Evolutionary conservation across 2,329 filamentous ascomycete species (phyloP).

Genomic region (Blumeria graminis): DNA sequence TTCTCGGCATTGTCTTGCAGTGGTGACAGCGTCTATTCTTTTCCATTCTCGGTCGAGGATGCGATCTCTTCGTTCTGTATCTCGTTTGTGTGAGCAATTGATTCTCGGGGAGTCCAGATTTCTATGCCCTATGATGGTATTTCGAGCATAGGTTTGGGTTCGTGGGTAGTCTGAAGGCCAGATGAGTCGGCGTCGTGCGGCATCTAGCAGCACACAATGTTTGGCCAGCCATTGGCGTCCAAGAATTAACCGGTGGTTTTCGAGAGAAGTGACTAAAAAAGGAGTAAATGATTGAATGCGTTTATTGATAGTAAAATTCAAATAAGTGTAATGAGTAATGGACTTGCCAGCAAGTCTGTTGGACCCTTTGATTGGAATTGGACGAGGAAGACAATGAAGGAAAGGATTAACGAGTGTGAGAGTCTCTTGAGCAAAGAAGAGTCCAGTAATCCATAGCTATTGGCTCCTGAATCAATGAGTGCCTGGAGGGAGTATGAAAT

Average conservation of each 20-base stretch:
- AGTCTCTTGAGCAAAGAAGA: neutral
- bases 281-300: neutral
- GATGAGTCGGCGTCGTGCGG: too few species aligned
- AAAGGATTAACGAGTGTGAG: neutral
- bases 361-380: neutral
- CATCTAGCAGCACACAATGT: neutral
- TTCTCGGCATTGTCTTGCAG: too few species aligned
- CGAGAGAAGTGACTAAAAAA: neutral
- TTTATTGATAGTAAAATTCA: neutral
- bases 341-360: neutral
- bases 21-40: neutral
- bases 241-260: neutral
- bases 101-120: neutral
- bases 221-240: neutral
- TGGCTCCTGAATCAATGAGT: neutral
- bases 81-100: neutral
- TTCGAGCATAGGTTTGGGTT: neutral
- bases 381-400: neutral
- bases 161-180: neutral
- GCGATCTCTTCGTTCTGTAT: neutral
- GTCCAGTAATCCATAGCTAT: neutral
- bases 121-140: neutral
- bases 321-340: neutral
- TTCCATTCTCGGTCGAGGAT: neutral
- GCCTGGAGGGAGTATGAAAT: neutral